Evolutionary conservation across 805 yeast genomes (phyloP).

Genomic region (Candida boidinii): DNA sequence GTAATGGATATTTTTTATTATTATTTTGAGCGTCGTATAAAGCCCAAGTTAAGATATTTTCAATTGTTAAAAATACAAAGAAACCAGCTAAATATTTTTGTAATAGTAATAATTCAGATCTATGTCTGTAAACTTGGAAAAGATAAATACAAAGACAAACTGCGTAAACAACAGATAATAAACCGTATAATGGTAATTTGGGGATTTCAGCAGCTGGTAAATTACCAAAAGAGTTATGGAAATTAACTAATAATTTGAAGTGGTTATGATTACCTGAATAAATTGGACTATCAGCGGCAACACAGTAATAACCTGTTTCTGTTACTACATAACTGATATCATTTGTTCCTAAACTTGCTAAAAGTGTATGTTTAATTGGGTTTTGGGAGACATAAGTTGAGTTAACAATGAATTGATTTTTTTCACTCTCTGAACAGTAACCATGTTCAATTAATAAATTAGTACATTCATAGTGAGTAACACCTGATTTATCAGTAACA

Average conservation of each 20-base stretch:
- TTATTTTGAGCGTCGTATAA: conserved; percentile 76
- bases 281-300: conserved; percentile 53
- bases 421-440: conserved; percentile 45
- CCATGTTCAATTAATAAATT: conserved; percentile 47
- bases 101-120: conserved; percentile 79
- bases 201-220: conserved; percentile 88
- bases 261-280: conserved; percentile 19
- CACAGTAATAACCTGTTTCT: conserved; percentile 88
- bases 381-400: conserved; percentile 33
- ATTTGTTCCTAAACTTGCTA: conserved; percentile 51
- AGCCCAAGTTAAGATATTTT: conserved; percentile 85
- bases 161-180: conserved; percentile 74
- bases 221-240: conserved; percentile 88
- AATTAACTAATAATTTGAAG: conserved; percentile 64
- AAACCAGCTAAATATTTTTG: conserved; percentile 88
- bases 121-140: conserved; percentile 76
- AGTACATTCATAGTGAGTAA: conserved; percentile 65
- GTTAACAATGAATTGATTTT: conserved; percentile 56
- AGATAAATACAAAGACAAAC: conserved; percentile 76
- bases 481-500: conserved; percentile 30
- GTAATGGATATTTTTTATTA: conserved; percentile 26
- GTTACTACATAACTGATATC: conserved; percentile 55
- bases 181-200: conserved; percentile 81
- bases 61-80: conserved; percentile 72
- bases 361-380: conserved; percentile 46